Evolutionary conservation across 768 basidiomycete species (phyloP).

Genomic region (Russula compacta): DNA sequence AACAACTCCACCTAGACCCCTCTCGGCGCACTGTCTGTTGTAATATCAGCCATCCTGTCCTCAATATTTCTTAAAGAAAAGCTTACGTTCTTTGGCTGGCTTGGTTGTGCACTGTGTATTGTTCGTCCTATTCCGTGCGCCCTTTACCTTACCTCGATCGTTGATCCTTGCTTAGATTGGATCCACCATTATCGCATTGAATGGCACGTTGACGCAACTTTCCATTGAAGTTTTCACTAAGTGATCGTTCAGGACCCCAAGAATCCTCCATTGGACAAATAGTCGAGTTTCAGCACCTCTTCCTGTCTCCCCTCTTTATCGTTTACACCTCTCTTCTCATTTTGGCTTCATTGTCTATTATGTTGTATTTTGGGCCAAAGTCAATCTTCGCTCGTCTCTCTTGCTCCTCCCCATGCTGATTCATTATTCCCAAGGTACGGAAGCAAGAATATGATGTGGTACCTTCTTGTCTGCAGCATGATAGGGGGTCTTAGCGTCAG

Average conservation of each 20-base stretch:
- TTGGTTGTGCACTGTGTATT: constrained; percentile 88
- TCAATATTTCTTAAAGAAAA: constrained; percentile 90
- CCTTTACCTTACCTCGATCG: background rate
- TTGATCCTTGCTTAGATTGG: constrained; percentile 45
- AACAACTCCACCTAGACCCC: constrained; percentile 52
- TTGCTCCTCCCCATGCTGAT: background rate
- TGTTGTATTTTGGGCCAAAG: constrained; percentile 77
- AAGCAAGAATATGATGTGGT: constrained; percentile 90
- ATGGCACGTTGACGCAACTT: constrained; percentile 38
- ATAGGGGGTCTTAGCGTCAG: constrained; percentile 94
- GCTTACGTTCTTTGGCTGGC: constrained; percentile 93
- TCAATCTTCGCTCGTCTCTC: constrained; percentile 24
- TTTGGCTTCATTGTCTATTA: constrained; percentile 52
- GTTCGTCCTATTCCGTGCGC: constrained; percentile 35
- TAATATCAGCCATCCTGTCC: constrained; percentile 87
- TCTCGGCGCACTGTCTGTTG: constrained; percentile 92
- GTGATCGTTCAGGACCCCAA: constrained; percentile 42
- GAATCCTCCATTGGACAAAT: constrained; percentile 67
- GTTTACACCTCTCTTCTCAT: constrained; percentile 60
- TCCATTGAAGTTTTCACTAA: constrained; percentile 21
- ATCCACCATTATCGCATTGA: constrained; percentile 83
- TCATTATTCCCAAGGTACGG: constrained; percentile 47
- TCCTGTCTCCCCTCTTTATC: constrained; percentile 78
- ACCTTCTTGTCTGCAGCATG: constrained; percentile 90
- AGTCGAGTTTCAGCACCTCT: constrained; percentile 62